phyloP scores from a whole-genome alignment of 176 grass and related monocot genomes.

The Eragrostis curvula region DNA sequence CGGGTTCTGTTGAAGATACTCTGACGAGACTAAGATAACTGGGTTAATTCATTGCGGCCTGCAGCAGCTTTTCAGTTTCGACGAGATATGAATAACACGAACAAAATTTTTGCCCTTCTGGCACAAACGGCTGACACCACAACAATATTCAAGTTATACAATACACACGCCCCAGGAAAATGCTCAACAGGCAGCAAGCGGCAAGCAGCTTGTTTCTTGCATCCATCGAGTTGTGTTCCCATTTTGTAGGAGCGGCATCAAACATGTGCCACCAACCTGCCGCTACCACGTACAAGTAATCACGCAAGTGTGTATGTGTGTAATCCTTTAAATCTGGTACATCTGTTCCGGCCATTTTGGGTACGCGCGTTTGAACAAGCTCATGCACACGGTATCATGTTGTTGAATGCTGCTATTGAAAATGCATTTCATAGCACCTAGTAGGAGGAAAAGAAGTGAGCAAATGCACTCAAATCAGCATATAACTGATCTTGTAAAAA shows the following conservation, averaged over 20 bases:
- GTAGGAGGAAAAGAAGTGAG: constrained; percentile 1
- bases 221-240: neutral
- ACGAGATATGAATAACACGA: neutral
- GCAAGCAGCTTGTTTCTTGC: neutral
- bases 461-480: neutral
- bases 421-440: constrained; percentile 93
- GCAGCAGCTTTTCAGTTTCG: neutral
- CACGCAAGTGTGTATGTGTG: neutral
- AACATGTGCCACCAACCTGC: neutral
- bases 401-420: constrained; percentile 91
- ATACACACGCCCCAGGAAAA: neutral
- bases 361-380: constrained; percentile 80
- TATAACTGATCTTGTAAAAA: neutral
- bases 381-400: constrained; percentile 95
- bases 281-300: neutral
- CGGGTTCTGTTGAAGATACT: no score
- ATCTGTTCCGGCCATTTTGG: constrained; percentile 91
- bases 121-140: neutral
- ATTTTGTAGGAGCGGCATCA: neutral
- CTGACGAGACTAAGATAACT: neutral
- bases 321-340: constrained; percentile 35
- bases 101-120: neutral
- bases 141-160: neutral
- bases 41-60: neutral
- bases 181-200: neutral